phyloP scores from a whole-genome alignment of 2,329 filamentous ascomycete genomes.

The Colletotrichum orbiculare region DNA sequence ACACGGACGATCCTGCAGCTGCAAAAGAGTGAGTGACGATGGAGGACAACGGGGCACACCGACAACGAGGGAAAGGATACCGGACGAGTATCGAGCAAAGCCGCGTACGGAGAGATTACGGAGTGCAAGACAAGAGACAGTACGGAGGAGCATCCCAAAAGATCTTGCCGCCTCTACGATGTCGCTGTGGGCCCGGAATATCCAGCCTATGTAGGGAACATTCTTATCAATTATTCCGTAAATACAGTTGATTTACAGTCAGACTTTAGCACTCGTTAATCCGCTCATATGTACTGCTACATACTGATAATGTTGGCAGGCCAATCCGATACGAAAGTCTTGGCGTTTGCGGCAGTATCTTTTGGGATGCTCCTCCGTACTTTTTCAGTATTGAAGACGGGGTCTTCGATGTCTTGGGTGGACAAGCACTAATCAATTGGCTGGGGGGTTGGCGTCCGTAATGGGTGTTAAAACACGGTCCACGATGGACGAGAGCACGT shows the following conservation, averaged over 20 bases:
- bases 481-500: slow-evolving; percentile 40
- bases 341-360: no score
- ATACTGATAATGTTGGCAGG: no score
- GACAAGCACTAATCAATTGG: slow-evolving; percentile 29
- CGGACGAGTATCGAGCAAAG: slow-evolving; percentile 17
- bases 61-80: slow-evolving; percentile 25
- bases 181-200: no score
- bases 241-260: no score
- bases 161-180: no score
- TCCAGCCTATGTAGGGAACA: no score
- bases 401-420: slow-evolving; percentile 17
- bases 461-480: slow-evolving; percentile 34
- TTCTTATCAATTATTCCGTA: no score
- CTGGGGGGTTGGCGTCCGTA: slow-evolving; percentile 13
- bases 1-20: not conserved
- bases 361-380: no score
- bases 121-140: slow-evolving; percentile 8
- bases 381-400: slow-evolving; percentile 18
- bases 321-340: no score
- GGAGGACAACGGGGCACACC: slow-evolving; percentile 15
- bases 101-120: slow-evolving; percentile 18
- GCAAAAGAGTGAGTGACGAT: slow-evolving; percentile 23
- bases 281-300: no score
- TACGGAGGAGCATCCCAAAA: no score
- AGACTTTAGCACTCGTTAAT: no score